Evolutionary conservation across 2,329 filamentous ascomycete genomes (phyloP).

Genomic region (Aspergillus pseudotamarii): DNA sequence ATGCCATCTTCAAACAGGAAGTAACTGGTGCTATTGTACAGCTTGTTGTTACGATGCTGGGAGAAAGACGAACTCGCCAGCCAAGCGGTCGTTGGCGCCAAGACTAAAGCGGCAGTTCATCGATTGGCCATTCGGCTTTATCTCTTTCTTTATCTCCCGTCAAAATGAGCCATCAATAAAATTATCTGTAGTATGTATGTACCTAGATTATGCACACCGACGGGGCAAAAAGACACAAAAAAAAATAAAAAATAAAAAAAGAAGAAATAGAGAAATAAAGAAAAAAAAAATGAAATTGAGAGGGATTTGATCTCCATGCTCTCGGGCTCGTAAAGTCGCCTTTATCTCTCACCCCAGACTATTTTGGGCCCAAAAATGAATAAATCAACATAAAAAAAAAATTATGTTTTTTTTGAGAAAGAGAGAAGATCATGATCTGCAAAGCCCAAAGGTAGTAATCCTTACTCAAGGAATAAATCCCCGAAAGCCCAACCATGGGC

Average conservation of each 20-base stretch:
- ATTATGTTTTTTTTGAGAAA: too few relatives aligned
- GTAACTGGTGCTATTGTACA: slow-evolving; percentile 9
- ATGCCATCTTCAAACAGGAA: slow-evolving; percentile 55
- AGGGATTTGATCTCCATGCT: background rate
- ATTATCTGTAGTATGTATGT: background rate
- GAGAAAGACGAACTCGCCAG: slow-evolving; percentile 10
- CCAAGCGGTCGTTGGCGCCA: slow-evolving; percentile 21
- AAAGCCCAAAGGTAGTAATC: background rate
- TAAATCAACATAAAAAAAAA: background rate
- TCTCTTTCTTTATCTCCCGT: background rate
- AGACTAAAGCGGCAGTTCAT: slow-evolving; percentile 23
- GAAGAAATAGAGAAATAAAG: too few relatives aligned
- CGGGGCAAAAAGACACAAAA: too few relatives aligned
- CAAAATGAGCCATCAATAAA: background rate
- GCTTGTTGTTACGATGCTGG: slow-evolving; percentile 4
- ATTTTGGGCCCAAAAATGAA: background rate
- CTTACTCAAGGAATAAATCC: background rate
- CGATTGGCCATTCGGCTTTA: slow-evolving; percentile 1
- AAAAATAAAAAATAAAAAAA: too few relatives aligned
- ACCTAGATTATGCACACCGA: background rate
- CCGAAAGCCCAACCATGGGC: background rate
- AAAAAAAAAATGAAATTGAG: too few relatives aligned
- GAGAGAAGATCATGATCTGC: background rate
- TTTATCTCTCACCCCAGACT: background rate
- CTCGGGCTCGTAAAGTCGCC: background rate